phyloP scores from a whole-genome alignment of 2,329 filamentous ascomycete genomes.

The Chaetomium olivaceum region DNA sequence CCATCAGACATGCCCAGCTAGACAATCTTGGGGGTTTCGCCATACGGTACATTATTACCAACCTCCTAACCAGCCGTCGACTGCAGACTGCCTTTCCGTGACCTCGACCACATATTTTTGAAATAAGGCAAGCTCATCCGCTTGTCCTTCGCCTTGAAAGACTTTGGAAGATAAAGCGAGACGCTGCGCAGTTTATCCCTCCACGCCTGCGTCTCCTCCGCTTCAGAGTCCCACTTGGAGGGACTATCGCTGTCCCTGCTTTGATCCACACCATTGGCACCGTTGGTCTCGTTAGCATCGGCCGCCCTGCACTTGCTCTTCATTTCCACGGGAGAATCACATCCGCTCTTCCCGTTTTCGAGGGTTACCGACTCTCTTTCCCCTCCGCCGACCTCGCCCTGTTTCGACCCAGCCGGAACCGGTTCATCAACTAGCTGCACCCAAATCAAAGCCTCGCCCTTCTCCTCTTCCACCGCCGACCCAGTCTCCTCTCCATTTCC shows the following conservation, averaged over 20 bases:
- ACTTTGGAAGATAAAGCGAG: constrained; percentile 22
- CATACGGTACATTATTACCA: not conserved
- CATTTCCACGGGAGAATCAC: not conserved
- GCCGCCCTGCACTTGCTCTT: not conserved
- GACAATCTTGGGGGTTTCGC: not conserved
- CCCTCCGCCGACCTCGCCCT: not conserved
- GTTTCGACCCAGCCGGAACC: not conserved
- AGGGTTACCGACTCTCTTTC: not conserved
- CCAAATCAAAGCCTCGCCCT: not conserved
- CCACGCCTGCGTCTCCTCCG: not conserved
- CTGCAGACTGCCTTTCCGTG: constrained; percentile 21
- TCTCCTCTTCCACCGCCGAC: no score
- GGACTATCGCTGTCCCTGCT: not conserved
- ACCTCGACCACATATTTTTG: constrained; percentile 35
- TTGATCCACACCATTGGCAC: not conserved
- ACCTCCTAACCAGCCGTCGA: not conserved
- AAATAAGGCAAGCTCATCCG: constrained; percentile 40
- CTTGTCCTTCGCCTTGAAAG: constrained; percentile 28
- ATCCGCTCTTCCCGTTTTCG: not conserved
- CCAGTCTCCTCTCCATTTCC: not conserved
- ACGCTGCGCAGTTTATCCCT: constrained; percentile 14
- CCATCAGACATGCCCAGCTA: not conserved
- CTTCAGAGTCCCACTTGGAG: not conserved
- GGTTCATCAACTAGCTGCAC: not conserved
- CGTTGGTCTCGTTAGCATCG: not conserved